Conservation (phyloP, 2,329 filamentous ascomycete species). For the Fusarium longipes region DNA sequence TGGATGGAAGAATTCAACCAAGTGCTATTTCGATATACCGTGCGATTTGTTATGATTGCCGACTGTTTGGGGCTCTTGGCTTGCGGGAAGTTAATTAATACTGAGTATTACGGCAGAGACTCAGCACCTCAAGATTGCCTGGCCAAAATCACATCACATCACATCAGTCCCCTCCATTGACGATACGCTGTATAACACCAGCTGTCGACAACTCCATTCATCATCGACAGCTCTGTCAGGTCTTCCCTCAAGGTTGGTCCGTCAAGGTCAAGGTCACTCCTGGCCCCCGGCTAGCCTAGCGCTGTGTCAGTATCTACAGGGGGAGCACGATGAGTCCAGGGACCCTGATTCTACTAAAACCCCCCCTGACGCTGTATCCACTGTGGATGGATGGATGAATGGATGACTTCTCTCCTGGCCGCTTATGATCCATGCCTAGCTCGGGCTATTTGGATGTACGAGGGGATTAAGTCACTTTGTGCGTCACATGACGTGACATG, state of each 20-base stretch:
- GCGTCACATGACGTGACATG: slow-evolving; percentile 6
- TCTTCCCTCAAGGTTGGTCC: not conserved
- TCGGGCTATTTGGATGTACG: slow-evolving; percentile 34
- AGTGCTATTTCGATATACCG: slow-evolving; percentile 26
- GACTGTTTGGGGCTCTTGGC: slow-evolving; percentile 17
- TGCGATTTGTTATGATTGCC: slow-evolving; percentile 22
- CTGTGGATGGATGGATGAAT: too few species aligned
- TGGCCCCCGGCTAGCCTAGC: slow-evolving; percentile 26
- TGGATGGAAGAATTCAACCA: slow-evolving; percentile 26
- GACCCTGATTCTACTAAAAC: slow-evolving; percentile 37
- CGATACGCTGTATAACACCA: slow-evolving; percentile 12
- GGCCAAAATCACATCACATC: slow-evolving; percentile 25
- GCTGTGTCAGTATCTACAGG: slow-evolving; percentile 42
- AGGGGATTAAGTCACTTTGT: slow-evolving; percentile 25
- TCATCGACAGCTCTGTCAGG: slow-evolving; percentile 2
- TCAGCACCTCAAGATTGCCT: slow-evolving; percentile 13
- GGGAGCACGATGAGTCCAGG: slow-evolving; percentile 29
- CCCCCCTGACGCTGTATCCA: slow-evolving; percentile 29
- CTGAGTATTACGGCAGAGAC: not conserved
- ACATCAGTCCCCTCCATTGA: slow-evolving; percentile 13
- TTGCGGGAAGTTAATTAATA: slow-evolving; percentile 6
- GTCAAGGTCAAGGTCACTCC: slow-evolving; percentile 23
- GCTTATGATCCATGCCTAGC: slow-evolving; percentile 30
- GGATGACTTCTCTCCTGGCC: slow-evolving; percentile 28
- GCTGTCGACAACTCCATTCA: slow-evolving; percentile 2